Evolutionary conservation across 1,284 basidiomycete species (phyloP).

Genomic region (Cutaneotrichosporon sp.): DNA sequence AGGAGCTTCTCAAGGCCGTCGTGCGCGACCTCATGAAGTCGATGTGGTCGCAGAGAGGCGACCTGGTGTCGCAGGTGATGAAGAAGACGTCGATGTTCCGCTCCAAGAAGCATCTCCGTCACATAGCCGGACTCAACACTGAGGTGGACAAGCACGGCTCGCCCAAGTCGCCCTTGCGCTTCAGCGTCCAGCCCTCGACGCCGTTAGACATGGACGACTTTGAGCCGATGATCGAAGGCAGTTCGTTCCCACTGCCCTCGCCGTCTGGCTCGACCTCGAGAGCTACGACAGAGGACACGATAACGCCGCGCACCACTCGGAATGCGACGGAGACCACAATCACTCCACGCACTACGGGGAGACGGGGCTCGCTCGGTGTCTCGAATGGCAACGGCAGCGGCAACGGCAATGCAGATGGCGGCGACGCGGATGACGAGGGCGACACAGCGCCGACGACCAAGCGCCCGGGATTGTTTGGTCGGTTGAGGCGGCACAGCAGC

Average conservation of each 20-base stretch:
- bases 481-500: neutral
- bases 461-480: neutral
- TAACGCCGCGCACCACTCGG: neutral
- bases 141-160: constrained; percentile 9
- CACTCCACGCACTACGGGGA: neutral
- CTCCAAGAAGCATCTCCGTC: constrained; percentile 39
- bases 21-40: constrained; percentile 60
- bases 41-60: constrained; percentile 53
- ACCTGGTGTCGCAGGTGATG: constrained; percentile 50
- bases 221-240: neutral
- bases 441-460: neutral
- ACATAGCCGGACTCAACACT: constrained; percentile 28
- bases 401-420: neutral
- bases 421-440: constrained; percentile 5
- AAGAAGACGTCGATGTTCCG: constrained; percentile 46
- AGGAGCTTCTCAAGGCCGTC: constrained; percentile 77
- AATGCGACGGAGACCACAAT: neutral
- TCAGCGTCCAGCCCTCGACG: constrained; percentile 17
- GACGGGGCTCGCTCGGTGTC: neutral
- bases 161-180: constrained; percentile 18
- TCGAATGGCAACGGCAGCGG: neutral
- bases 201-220: constrained; percentile 21
- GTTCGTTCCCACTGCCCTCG: neutral
- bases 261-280: neutral
- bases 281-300: neutral